Conservation (phyloP, 352 stramenopile genomes). For the Pythium volutum region DNA sequence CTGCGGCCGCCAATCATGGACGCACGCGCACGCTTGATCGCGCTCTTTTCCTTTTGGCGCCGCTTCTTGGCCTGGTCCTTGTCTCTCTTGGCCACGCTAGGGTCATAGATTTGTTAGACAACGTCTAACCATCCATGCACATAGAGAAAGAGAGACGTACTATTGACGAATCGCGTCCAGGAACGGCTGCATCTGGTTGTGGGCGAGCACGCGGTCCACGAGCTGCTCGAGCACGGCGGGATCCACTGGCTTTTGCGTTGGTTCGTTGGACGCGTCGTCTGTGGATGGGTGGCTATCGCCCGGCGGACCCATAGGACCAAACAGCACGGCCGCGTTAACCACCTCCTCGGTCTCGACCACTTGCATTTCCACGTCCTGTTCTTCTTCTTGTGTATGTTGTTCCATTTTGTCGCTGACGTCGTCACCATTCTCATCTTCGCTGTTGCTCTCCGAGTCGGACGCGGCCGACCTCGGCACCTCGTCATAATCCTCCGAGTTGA, state of each 20-base stretch:
- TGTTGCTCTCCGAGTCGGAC: conserved; percentile 8
- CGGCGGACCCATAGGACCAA: conserved; percentile 12
- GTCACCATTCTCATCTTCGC: conserved; percentile 2
- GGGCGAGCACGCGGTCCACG: conserved; percentile 56
- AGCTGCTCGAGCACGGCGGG: conserved; percentile 33
- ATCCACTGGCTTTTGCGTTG: neutral
- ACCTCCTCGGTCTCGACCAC: conserved; percentile 7
- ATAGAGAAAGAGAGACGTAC: conserved; percentile 10
- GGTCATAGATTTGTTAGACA: neutral
- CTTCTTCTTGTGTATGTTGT: conserved; percentile 1
- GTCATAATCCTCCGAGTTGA: conserved; percentile 45
- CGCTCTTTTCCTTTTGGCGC: conserved; percentile 56
- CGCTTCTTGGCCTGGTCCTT: conserved; percentile 57
- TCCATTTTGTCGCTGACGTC: conserved; percentile 5
- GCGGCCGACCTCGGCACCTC: conserved; percentile 7
- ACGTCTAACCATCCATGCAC: neutral
- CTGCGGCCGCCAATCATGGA: conserved; percentile 66
- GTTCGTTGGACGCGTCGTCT: neutral
- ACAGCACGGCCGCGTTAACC: neutral
- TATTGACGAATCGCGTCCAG: conserved; percentile 52
- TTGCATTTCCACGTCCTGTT: conserved; percentile 5
- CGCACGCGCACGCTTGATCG: conserved; percentile 51
- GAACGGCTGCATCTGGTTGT: conserved; percentile 69
- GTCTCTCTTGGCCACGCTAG: conserved; percentile 44
- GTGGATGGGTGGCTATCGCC: neutral